These are phyloP conservation scores for Phoenix roebelenii DNA, from an alignment of 176 grass and related monocot genomes.

Conservation along the genomic window DNA sequence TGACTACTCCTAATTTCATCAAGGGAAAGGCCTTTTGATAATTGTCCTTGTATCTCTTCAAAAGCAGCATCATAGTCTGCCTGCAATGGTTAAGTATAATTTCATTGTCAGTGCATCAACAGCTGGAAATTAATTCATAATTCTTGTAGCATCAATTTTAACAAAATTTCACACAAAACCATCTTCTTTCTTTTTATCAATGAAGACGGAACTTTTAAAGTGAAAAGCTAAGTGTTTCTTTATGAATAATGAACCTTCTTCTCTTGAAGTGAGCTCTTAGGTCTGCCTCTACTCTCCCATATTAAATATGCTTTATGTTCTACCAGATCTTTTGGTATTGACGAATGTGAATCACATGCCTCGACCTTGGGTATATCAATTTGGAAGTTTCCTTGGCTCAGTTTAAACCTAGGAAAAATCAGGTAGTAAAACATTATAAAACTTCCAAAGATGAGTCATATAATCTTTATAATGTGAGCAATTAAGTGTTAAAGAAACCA, in stretches of 20 bases:
- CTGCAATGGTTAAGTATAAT: constrained; percentile 2
- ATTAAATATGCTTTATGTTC: constrained; percentile 13
- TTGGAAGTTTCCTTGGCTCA: constrained; percentile 13
- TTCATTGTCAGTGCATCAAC: not conserved
- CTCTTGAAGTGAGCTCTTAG: not conserved
- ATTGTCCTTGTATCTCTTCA: constrained; percentile 1
- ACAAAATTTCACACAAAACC: no score
- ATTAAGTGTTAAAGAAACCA: not conserved
- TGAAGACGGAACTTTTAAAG: no score
- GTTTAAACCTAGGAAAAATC: constrained; percentile 11
- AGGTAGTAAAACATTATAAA: not conserved
- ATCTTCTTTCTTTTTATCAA: no score
- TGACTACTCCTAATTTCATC: constrained; percentile 7
- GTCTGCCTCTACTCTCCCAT: constrained; percentile 15
- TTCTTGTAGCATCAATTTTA: no score
- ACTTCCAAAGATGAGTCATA: not conserved
- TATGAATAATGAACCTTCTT: not conserved
- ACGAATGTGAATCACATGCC: not conserved
- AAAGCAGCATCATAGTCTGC: constrained; percentile 10
- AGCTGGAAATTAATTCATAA: no score
- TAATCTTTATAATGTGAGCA: not conserved
- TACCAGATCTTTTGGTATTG: constrained; percentile 10
- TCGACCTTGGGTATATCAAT: constrained; percentile 4
- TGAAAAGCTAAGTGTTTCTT: not conserved
- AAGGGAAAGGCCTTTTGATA: constrained; percentile 7